Percentiles rank a stretch among this genome's conserved stretches.
Conservation (phyloP, 2,329 filamentous ascomycete genomes). For the Colletotrichum horii region DNA sequence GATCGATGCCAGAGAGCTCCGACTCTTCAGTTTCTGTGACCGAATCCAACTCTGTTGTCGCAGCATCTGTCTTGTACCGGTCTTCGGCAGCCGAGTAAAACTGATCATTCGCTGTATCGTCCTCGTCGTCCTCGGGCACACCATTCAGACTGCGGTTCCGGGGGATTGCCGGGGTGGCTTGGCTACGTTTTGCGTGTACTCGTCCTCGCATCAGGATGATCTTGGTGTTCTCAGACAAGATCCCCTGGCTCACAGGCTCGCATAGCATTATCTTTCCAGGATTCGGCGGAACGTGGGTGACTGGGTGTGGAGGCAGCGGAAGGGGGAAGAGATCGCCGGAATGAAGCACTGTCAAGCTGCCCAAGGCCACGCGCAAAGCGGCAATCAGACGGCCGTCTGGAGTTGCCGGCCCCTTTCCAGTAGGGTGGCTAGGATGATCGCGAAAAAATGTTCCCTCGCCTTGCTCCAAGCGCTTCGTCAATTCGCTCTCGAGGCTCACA, state of each 20-base stretch:
- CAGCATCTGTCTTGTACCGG: slow-evolving; percentile 62
- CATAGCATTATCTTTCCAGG: slow-evolving; percentile 91
- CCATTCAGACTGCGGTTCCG: slow-evolving; percentile 63
- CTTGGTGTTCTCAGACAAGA: slow-evolving; percentile 77
- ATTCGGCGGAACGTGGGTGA: slow-evolving; percentile 83
- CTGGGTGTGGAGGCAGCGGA: slow-evolving; percentile 81
- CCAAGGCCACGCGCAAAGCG: slow-evolving; percentile 76
- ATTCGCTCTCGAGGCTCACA: slow-evolving; percentile 82
- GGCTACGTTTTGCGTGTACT: slow-evolving; percentile 59
- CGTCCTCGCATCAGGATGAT: slow-evolving; percentile 78
- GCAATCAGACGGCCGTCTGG: slow-evolving; percentile 49
- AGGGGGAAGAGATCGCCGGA: slow-evolving; percentile 80
- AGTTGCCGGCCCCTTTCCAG: slow-evolving; percentile 34
- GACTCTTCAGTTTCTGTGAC: slow-evolving; percentile 65
- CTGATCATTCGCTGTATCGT: slow-evolving; percentile 87
- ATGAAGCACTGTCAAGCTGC: slow-evolving; percentile 78
- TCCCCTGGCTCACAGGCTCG: slow-evolving; percentile 90
- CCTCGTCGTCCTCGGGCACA: slow-evolving; percentile 70
- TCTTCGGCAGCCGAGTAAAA: slow-evolving; percentile 95
- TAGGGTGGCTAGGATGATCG: slow-evolving; percentile 53
- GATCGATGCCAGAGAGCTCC: slow-evolving; percentile 67
- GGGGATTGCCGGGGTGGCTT: slow-evolving; percentile 49
- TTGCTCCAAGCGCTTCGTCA: slow-evolving; percentile 80
- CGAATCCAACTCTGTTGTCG: slow-evolving; percentile 63
- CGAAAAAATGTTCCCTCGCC: slow-evolving; percentile 83